Conservation (phyloP, 2,329 filamentous ascomycete species). For the Arthroderma uncinatum region DNA sequence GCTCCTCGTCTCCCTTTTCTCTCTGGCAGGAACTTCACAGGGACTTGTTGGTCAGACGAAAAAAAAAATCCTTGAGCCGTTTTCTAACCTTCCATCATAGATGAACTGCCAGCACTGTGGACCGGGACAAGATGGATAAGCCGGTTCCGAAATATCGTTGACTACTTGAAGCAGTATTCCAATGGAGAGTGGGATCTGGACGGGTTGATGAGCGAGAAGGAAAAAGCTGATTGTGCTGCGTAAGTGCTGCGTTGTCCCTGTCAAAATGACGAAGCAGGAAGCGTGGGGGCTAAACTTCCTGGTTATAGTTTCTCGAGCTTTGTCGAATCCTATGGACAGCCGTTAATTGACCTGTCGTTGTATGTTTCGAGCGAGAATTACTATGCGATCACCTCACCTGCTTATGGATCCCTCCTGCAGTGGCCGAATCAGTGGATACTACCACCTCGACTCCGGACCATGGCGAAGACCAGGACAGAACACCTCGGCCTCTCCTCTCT, state of each 20-base stretch:
- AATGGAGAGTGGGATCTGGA: constrained; percentile 41
- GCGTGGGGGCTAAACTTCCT: neutral
- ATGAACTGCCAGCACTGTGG: constrained; percentile 47
- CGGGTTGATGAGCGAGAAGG: constrained; percentile 30
- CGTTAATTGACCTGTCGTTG: constrained; percentile 73
- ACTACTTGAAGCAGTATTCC: constrained; percentile 40
- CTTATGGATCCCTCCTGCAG: constrained; percentile 66
- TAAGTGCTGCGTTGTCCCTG: constrained; percentile 22
- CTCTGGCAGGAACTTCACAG: neutral
- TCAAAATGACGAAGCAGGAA: neutral
- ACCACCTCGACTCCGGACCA: constrained; percentile 59
- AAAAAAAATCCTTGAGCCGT: neutral
- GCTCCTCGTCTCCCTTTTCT: constrained; percentile 23
- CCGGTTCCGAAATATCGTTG: constrained; percentile 44
- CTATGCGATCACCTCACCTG: constrained; percentile 60
- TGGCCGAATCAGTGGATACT: constrained; percentile 85
- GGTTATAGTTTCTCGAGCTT: constrained; percentile 47
- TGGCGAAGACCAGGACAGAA: constrained; percentile 58
- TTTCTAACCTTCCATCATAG: constrained; percentile 24
- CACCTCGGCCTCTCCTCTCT: constrained; percentile 58
- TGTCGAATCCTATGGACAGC: constrained; percentile 60
- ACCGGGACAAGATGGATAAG: constrained; percentile 45
- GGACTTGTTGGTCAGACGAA: constrained; percentile 5
- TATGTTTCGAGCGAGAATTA: constrained; percentile 90
- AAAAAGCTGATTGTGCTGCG: constrained; percentile 41